phyloP scores from a whole-genome alignment of 2,329 filamentous ascomycete genomes.

The Macrophomina tecta region DNA sequence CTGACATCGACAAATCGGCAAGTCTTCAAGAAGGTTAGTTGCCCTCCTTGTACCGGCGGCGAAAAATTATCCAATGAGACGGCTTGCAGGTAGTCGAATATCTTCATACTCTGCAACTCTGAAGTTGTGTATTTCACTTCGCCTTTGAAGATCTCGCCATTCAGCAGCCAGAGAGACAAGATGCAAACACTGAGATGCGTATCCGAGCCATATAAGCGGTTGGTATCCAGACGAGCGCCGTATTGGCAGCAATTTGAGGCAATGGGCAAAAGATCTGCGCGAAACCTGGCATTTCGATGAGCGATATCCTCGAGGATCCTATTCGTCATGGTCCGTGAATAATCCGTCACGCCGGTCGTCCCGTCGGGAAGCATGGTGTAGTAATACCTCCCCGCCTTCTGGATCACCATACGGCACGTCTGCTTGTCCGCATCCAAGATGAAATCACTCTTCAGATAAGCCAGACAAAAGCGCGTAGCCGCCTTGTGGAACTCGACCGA shows the following conservation, averaged over 20 bases:
- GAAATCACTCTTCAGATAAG: not conserved
- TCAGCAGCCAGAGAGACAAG: slow-evolving; percentile 29
- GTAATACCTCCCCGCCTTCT: slow-evolving; percentile 9
- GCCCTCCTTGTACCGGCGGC: slow-evolving; percentile 14
- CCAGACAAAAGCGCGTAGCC: slow-evolving; percentile 26
- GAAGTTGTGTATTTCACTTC: not conserved
- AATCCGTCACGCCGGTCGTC: not conserved
- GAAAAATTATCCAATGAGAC: slow-evolving; percentile 22
- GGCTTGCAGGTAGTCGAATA: slow-evolving; percentile 28
- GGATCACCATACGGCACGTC: not conserved
- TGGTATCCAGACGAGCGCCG: slow-evolving; percentile 24
- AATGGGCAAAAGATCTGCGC: slow-evolving; percentile 29
- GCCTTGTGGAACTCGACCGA: slow-evolving; percentile 26
- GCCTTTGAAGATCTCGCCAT: slow-evolving; percentile 30
- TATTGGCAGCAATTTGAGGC: slow-evolving; percentile 30
- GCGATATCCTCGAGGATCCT: slow-evolving; percentile 27
- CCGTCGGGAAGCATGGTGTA: slow-evolving; percentile 26
- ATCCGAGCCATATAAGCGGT: not conserved
- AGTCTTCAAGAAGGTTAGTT: slow-evolving; percentile 29
- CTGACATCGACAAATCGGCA: slow-evolving; percentile 28
- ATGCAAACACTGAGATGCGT: slow-evolving; percentile 26
- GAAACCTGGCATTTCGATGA: slow-evolving; percentile 23
- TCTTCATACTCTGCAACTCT: not conserved
- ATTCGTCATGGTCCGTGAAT: slow-evolving; percentile 24
- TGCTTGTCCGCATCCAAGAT: not conserved